Base-by-base conservation (phyloP, 345 rosid species). In the Linum trigynum region DNA sequence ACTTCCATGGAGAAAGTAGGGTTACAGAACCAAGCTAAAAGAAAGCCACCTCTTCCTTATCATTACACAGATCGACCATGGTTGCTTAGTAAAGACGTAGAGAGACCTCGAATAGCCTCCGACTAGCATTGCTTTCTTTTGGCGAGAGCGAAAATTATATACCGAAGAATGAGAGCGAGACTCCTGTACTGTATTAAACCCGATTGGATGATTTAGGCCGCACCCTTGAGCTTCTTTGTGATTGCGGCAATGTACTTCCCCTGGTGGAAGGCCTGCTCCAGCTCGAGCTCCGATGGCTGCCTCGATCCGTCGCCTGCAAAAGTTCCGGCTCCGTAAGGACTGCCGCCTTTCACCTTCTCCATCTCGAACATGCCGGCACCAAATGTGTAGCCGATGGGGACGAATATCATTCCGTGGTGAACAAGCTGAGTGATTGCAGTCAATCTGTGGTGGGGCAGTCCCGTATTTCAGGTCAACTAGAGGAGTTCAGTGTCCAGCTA, bases 301-400 rank as follows among this genome's bases (percentile, higher is more conserved):
- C 98, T 88, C 0, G 97, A 82, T 62, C 97, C 97, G 39, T 90
- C 97, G 39, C 96, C 98, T 0, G 98, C 96, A 57, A 3, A 88
- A 64, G 98, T 92, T 66, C 98, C 98, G 0, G 98, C 94, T 16
- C 97, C 97, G 17, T 92, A 90, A 5, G 98, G 98, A 57, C 90
- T 92, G 59, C 98, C 98, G 1, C 98, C 97, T 77, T 88, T 92
- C 80, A 92, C 87, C 2, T 73, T 56, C 80, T 89, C 92, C 96
- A 91, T 89, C 87, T 89, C 98, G 2, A 89, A 87, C 98, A 91
- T 91, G 36, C 98, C 96, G 11, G 98, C 98, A 3, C 98, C 98
- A 59, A 91, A 91, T 39, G 96, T 91, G 85, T 89, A 89, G 61
- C 96, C 96, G 5, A 92, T 82, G 3, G 98, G 98, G 9, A 92